These are phyloP conservation scores for Coniochaeta hoffmannii DNA, from an alignment of 2,329 filamentous ascomycete species.

Conservation along the genomic window DNA sequence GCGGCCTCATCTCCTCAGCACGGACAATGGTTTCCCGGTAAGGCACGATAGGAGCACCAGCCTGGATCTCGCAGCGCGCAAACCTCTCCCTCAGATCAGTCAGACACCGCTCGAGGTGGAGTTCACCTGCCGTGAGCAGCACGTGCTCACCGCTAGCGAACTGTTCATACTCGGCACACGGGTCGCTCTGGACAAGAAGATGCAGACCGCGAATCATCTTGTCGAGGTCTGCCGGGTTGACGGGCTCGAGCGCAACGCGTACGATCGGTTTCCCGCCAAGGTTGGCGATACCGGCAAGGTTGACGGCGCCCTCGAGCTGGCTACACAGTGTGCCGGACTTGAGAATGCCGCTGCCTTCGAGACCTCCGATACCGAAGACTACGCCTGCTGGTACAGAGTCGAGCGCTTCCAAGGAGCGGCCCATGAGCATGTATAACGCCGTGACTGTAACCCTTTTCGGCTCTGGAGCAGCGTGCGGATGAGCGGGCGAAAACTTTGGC, in stretches of 20 bases:
- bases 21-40: slow-evolving; percentile 89
- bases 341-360: slow-evolving; percentile 79
- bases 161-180: slow-evolving; percentile 92
- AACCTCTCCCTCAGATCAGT: slow-evolving; percentile 91
- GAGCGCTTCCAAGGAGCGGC: slow-evolving; percentile 75
- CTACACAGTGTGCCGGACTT: slow-evolving; percentile 94
- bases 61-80: slow-evolving; percentile 89
- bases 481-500: slow-evolving; percentile 84
- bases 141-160: slow-evolving; percentile 92
- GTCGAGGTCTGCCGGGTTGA: slow-evolving; percentile 80
- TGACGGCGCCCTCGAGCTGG: slow-evolving; percentile 76
- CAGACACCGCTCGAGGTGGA: slow-evolving; percentile 88
- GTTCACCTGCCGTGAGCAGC: slow-evolving; percentile 83
- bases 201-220: slow-evolving; percentile 90
- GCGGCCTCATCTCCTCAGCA: slow-evolving; percentile 85
- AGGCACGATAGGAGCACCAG: slow-evolving; percentile 88
- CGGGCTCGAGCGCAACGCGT: slow-evolving; percentile 88
- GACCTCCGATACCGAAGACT: slow-evolving; percentile 87
- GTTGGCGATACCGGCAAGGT: slow-evolving; percentile 74
- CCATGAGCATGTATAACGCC: slow-evolving; percentile 93
- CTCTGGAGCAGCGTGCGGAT: slow-evolving; percentile 62
- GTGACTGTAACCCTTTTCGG: slow-evolving; percentile 80
- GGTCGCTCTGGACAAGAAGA: slow-evolving; percentile 87
- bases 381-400: slow-evolving; percentile 84
- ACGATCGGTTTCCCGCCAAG: slow-evolving; percentile 86